A percentile compares a stretch with the other conserved stretches of the same genome.
Evolutionary conservation across 345 rosid species (phyloP).

Genomic region (Hypericum perforatum): DNA sequence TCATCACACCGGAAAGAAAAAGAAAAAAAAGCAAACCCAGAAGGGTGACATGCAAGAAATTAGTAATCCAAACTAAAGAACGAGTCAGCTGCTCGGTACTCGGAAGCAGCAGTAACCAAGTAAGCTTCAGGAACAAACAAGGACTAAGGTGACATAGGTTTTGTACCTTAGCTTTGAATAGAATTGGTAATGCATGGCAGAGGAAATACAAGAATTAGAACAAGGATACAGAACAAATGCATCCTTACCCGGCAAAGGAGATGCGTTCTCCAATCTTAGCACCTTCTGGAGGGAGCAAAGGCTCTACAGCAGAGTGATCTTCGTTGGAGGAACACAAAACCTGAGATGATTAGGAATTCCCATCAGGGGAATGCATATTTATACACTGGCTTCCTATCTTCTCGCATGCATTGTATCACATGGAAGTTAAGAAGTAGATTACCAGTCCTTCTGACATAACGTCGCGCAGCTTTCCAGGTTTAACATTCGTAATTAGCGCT

Average conservation of each 20-base stretch:
- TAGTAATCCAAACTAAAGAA: too few relatives aligned
- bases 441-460: conserved; percentile 94
- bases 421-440: conserved; percentile 17
- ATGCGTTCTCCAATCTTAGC: conserved; percentile 66
- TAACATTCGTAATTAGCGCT: conserved; percentile 83
- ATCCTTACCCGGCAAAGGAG: conserved; percentile 64
- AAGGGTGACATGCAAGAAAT: too few relatives aligned
- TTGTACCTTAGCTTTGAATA: too few relatives aligned
- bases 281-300: conserved; percentile 78
- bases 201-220: too few relatives aligned
- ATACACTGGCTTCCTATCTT: not conserved
- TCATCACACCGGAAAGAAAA: too few relatives aligned
- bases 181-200: too few relatives aligned
- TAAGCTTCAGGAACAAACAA: too few relatives aligned
- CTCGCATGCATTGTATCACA: not conserved
- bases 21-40: too few relatives aligned
- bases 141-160: too few relatives aligned
- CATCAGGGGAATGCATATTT: conserved; percentile 6
- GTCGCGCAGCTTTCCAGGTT: conserved; percentile 96
- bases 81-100: too few relatives aligned
- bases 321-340: conserved; percentile 86
- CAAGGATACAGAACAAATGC: too few relatives aligned
- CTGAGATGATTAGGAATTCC: conserved; percentile 31
- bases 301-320: conserved; percentile 73
- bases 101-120: too few relatives aligned